A percentile compares a stretch with the other conserved stretches of the same genome.
These are phyloP conservation scores for Urtica urens DNA, from an alignment of 306 rosid species.

Conservation along the genomic window DNA sequence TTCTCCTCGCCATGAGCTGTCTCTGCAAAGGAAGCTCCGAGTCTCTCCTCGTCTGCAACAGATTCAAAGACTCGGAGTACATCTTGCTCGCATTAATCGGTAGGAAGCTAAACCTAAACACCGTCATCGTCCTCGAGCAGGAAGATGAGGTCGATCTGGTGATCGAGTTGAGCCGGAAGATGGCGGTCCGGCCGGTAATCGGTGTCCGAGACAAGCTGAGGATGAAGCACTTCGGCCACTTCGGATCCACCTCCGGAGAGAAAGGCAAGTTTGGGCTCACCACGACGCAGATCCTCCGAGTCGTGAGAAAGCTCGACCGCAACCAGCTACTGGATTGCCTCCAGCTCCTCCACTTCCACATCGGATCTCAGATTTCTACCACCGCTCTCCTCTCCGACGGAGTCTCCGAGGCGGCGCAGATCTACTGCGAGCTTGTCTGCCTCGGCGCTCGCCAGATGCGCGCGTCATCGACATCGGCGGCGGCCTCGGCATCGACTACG, in stretches of 20 bases:
- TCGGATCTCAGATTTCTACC: constrained; percentile 77
- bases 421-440: constrained; percentile 76
- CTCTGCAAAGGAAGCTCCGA: constrained; percentile 69
- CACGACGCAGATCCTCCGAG: constrained; percentile 53
- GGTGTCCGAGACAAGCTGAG: constrained; percentile 78
- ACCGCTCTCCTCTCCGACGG: constrained; percentile 60
- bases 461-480: constrained; percentile 81
- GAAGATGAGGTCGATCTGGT: constrained; percentile 75
- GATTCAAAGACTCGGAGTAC: constrained; percentile 64
- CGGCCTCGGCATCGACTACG: constrained; percentile 79
- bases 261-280: constrained; percentile 85
- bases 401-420: constrained; percentile 77
- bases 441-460: constrained; percentile 77
- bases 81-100: constrained; percentile 68
- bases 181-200: constrained; percentile 54
- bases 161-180: constrained; percentile 50
- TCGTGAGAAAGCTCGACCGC: constrained; percentile 55
- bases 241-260: constrained; percentile 81
- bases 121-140: constrained; percentile 78
- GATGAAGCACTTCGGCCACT: constrained; percentile 78
- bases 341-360: constrained; percentile 77
- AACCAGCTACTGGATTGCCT: constrained; percentile 67
- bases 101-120: constrained; percentile 54
- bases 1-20: constrained; percentile 80
- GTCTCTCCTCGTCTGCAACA: constrained; percentile 58